Conservation (phyloP, 2,329 filamentous ascomycete genomes). For the Tetracladium maxilliforme region DNA sequence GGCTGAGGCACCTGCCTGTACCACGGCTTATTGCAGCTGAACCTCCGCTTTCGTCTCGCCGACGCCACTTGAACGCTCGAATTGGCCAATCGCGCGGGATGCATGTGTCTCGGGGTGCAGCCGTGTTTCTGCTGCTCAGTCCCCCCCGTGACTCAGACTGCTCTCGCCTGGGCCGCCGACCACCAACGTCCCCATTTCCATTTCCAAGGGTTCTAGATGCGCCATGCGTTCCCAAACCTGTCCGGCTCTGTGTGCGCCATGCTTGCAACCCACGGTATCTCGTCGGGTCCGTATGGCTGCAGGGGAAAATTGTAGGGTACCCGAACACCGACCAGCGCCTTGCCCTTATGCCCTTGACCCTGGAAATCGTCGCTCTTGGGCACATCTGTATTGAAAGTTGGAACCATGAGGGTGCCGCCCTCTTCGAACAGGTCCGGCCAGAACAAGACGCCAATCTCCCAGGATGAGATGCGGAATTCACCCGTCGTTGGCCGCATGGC, state of each 20-base stretch:
- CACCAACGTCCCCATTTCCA: too few species aligned
- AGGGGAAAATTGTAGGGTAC: slow-evolving; percentile 77
- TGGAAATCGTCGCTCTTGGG: slow-evolving; percentile 19
- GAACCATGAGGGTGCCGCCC: slow-evolving; percentile 41
- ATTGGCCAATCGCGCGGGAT: too few species aligned
- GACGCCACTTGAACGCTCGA: too few species aligned
- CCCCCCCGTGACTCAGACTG: too few species aligned
- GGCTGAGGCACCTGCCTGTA: too few species aligned
- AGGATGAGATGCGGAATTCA: slow-evolving; percentile 61
- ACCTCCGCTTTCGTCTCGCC: too few species aligned
- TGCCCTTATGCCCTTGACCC: slow-evolving; percentile 5
- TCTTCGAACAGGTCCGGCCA: slow-evolving; percentile 52
- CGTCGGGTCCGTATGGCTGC: slow-evolving; percentile 42
- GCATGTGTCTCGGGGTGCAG: too few species aligned
- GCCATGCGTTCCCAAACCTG: slow-evolving; percentile 32
- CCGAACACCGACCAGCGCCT: slow-evolving; percentile 47
- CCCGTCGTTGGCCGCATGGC: slow-evolving; percentile 31
- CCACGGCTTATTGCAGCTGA: too few species aligned
- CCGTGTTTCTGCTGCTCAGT: too few species aligned
- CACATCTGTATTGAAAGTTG: slow-evolving; percentile 48
- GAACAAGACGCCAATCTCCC: slow-evolving; percentile 70
- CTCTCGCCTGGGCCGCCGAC: too few species aligned
- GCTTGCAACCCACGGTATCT: slow-evolving; percentile 67
- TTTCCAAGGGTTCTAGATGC: too few species aligned
- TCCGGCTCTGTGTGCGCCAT: slow-evolving; percentile 45